Conservation (phyloP, 225 moss, liverwort and hornwort species). For the Takakia lepidozioides region DNA sequence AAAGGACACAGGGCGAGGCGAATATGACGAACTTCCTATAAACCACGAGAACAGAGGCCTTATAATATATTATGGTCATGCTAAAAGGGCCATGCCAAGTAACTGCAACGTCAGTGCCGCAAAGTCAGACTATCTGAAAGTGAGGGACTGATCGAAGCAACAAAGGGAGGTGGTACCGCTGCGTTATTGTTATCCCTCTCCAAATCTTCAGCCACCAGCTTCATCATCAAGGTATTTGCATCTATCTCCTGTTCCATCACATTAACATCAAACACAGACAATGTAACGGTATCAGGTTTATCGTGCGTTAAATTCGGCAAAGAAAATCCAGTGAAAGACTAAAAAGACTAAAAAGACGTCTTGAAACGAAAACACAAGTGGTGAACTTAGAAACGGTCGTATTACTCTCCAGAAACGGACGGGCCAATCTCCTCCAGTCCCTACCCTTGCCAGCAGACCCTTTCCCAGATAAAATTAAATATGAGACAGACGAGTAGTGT, state of each 20-base stretch:
- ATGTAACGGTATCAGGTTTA: background rate
- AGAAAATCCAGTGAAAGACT: background rate
- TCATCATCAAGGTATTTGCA: slow-evolving; percentile 34
- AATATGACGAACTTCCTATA: no score
- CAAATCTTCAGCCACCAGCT: slow-evolving; percentile 68
- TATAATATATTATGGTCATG: no score
- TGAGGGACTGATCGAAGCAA: background rate
- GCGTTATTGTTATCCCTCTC: slow-evolving; percentile 34
- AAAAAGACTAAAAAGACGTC: background rate
- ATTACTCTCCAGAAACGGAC: no score
- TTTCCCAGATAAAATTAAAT: no score
- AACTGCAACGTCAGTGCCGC: no score
- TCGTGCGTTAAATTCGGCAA: background rate
- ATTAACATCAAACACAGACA: background rate
- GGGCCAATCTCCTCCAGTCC: no score
- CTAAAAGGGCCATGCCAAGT: no score
- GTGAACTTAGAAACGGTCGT: background rate
- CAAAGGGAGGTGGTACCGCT: slow-evolving; percentile 14
- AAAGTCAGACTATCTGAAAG: background rate
- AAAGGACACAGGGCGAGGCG: no score
- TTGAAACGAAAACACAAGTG: background rate
- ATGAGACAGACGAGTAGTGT: no score
- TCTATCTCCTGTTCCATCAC: slow-evolving; percentile 16
- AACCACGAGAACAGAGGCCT: no score
- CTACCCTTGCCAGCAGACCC: no score